Conservation (phyloP, 495 filamentous ascomycete species). For the Penicillium herquei region DNA sequence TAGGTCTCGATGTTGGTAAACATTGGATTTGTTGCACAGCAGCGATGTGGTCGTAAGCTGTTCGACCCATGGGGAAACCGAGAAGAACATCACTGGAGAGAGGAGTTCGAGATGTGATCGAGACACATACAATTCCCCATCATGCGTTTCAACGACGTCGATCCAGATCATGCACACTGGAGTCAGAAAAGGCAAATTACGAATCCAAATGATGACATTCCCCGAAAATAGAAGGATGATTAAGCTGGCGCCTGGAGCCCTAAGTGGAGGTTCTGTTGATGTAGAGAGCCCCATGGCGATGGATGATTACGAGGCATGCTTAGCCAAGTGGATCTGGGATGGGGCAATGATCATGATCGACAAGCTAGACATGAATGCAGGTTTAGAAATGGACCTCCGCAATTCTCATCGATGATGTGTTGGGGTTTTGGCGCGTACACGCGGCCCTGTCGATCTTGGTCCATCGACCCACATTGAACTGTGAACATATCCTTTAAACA, state of each 20-base stretch:
- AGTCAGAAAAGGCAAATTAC: neutral
- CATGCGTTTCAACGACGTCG: neutral
- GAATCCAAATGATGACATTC: neutral
- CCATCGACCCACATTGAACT: neutral
- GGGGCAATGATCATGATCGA: neutral
- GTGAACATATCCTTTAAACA: too few species aligned
- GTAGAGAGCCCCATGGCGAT: neutral
- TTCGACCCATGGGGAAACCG: neutral
- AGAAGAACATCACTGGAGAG: neutral
- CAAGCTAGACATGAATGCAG: neutral
- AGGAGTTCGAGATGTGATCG: neutral
- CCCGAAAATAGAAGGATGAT: neutral
- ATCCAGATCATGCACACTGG: neutral
- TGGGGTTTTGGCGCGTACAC: neutral
- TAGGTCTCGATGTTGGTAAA: neutral
- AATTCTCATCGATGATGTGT: neutral
- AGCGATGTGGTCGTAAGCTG: neutral
- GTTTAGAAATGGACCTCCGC: neutral
- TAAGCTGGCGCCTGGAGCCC: neutral
- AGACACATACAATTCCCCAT: neutral
- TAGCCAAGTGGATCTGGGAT: neutral
- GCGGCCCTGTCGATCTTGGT: conserved; percentile 2
- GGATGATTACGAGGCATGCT: neutral
- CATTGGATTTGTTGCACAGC: neutral
- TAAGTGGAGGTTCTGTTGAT: neutral